Base-by-base conservation (phyloP, 2,329 filamentous ascomycete genomes). In the Verticillium nubilum region DNA sequence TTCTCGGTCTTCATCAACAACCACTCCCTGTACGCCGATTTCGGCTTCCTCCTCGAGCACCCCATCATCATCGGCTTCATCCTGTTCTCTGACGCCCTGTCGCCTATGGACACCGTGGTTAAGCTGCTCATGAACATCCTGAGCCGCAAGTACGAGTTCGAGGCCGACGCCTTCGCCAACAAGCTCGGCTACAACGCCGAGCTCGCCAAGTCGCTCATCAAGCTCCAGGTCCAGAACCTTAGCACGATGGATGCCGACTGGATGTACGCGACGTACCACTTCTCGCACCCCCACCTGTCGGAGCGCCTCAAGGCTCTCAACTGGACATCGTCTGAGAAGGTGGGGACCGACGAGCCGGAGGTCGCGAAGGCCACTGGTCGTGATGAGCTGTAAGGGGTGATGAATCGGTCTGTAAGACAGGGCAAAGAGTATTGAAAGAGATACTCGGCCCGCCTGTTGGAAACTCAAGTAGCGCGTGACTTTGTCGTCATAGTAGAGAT, bases 1-100 rank as follows among this genome's bases (percentile, higher is more conserved):
- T 99, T 99, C 83, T 97, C 93, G 31, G 90, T 95, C 69, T 99
- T 99, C 77, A 90, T 99, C 79, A 92, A 96, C 83, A 99, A 99
- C 81, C 81, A 82, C 67, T 97, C 92, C 13, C 80, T 99, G 25
- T 99, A 97, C 77, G 80, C 88, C 61, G 88, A 92, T 60, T 99
- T 99, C 72, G 96, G 95, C 50, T 99, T 99, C 78, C 74, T 85
- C 72, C 84, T 81, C 52, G 83, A 94, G 69, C 86, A 89, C 70
- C 95, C 95, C 59, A 97, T 97, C 73, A 93, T 99, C 73, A 92
- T 99, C 69, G 95, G 95, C 13, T 98, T 99, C 80, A 88, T 98
- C 68, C 85, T 99, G 58, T 99, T 99, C 83, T 97, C 93, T 29
- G 94, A 97, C 73, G 92, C 95, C n/a, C 81, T 99, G 58, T 88